Evolutionary conservation across 768 basidiomycete genomes (phyloP), one percentile per base, ranked within the genome.

Genomic region (Fomitopsis serialis): DNA sequence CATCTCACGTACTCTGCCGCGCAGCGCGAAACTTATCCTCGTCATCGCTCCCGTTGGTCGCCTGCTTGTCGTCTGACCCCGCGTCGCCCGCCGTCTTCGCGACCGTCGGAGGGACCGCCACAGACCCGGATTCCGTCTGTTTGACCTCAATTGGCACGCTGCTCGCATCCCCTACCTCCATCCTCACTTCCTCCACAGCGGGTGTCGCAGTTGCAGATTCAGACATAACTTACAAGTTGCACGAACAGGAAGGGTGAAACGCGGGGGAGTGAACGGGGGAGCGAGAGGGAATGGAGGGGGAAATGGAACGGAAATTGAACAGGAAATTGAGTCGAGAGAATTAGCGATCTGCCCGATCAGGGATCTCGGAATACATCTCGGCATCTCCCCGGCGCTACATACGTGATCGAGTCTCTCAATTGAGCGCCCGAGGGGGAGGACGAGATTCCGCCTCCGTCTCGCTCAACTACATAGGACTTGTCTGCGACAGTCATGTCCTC

Each of bases 1-100:
- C 29, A 32, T 54, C 40, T 27, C 15, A 66, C 77, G 52, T 55
- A 81, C 86, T 73, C 64, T 88, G 85, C 59, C 74, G 75, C 52
- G 80, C 82, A 50, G 74, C 78, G 45, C 70, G 57, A 61, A 76
- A 72, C 53, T 77, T 69, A 22, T 73, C 75, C 22, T 72, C 68
- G 24, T 75, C 73, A 25, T 69, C 68, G 36, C 61, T 23, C 8
- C 13, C 10, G 19, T n/a, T 17, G 23, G 22, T n/a, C 22, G 4
- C 23, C 27, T 4, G 6, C 4, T 45, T 25, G 6, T 5, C 15
- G 7, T 45, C 23, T 24, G 27, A 42, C 5, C 6, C 22, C 42
- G 17, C 21, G 8, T 45, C 44, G n/a, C 23, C 27, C 10, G 7
- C 23, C 23, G 17, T 9, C 23, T 45, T 25, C 15, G 6, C 8